Evolutionary conservation across 2,329 filamentous ascomycete species (phyloP), one percentile per base, ranked within the genome.

Genomic region (Lasiodiplodia citricola): DNA sequence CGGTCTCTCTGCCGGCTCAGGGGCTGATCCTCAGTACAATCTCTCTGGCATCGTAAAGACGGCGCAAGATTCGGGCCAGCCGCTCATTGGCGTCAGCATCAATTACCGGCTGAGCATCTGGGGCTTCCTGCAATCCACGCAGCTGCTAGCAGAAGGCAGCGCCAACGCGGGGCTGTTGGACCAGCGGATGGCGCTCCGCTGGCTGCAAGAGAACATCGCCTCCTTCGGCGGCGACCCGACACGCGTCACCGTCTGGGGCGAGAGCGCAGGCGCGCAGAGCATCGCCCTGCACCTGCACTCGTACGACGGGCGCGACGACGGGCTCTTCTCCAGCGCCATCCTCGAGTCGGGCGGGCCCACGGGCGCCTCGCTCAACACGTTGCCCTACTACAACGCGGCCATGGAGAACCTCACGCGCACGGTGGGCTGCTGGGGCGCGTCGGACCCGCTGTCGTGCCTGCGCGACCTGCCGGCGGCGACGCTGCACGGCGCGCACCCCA

Each of bases 121-220:
- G 72, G 90, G 89, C 0, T 92, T 91, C 72, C 81, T 92, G 87
- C 58, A 83, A 87, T 52, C 80, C 84, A 38, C 81, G 91, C 13
- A 82, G 83, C 51, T 74, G 79, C 81, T 82, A n/a, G 82, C 81
- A 35, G 54, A 62, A 25, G 37, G 89, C 89, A 1, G 83, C 85
- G 63, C 80, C 18, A 82, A 82, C 63, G 75, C 76, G 16, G 80
- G 79, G 6, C 74, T 81, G 4, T 73, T 74, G n/a, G 80, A 81
- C 50, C 80, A 81, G 66, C 74, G 79, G 4, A 67, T 77, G 25
- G 79, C 78, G 2, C 75, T 82, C 23, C 75, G 81, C 67, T 85
- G 82, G 82, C 74, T 84, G 2, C 76, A 78, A 54, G 78, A 81
- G 67, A 81, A 81, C 56, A 82, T 84, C 67, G 78, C 70, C 11